Conservation (phyloP, 1,139 yeast genomes). For the Diutina pseudorugosa region DNA sequence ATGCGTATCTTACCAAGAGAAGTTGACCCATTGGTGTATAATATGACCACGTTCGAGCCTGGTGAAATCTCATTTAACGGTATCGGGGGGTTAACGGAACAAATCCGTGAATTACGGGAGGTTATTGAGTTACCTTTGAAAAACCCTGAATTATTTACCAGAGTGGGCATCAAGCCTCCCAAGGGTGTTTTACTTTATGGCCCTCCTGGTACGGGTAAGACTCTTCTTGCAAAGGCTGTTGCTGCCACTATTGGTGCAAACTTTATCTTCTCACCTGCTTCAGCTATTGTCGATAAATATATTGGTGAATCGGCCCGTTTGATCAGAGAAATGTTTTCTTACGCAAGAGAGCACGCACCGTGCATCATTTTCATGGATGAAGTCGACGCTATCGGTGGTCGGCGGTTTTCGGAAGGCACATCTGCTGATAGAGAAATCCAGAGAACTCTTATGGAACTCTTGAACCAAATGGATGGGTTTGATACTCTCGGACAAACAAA, state of each 20-base stretch:
- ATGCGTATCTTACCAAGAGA: slow-evolving; percentile 97
- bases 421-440: slow-evolving; percentile 98
- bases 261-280: slow-evolving; percentile 94
- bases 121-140: slow-evolving; percentile 95
- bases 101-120: slow-evolving; percentile 91
- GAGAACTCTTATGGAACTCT: slow-evolving; percentile 94
- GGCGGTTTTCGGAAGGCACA: slow-evolving; percentile 97
- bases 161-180: slow-evolving; percentile 97
- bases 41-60: slow-evolving; percentile 96
- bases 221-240: slow-evolving; percentile 91
- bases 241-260: slow-evolving; percentile 99
- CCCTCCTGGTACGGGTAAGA: slow-evolving; percentile 99
- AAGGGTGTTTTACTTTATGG: slow-evolving; percentile 96
- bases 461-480: slow-evolving; percentile 98
- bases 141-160: slow-evolving; percentile 88
- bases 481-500: slow-evolving; percentile 95
- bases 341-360: slow-evolving; percentile 97
- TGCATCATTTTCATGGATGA: slow-evolving; percentile 99
- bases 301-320: slow-evolving; percentile 97
- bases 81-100: slow-evolving; percentile 95
- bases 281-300: slow-evolving; percentile 96
- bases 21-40: slow-evolving; percentile 95
- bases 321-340: slow-evolving; percentile 96
- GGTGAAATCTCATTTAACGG: slow-evolving; percentile 93
- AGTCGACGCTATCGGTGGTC: slow-evolving; percentile 97